A percentile compares a stretch with the other conserved stretches of the same genome.
Evolutionary conservation across 805 yeast genomes (phyloP).

Genomic region (Torulaspora indica): DNA sequence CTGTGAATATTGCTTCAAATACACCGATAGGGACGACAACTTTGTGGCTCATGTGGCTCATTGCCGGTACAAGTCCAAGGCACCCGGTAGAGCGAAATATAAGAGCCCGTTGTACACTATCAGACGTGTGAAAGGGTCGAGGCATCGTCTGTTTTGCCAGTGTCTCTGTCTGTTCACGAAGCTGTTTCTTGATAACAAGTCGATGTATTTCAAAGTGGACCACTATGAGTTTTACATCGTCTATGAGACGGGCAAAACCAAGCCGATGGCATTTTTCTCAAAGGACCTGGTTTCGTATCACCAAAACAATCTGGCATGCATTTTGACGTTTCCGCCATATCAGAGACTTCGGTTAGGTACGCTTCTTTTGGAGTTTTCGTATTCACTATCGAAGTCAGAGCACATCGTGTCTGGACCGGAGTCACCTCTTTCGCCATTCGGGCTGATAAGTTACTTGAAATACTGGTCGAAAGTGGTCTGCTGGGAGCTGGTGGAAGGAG

Average conservation of each 20-base stretch:
- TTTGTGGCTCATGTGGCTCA: constrained; percentile 47
- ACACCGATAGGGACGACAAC: constrained; percentile 46
- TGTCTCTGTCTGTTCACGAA: constrained; percentile 80
- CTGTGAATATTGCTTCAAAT: constrained; percentile 83
- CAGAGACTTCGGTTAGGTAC: constrained; percentile 77
- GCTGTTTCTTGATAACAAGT: constrained; percentile 82
- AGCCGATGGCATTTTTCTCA: constrained; percentile 89
- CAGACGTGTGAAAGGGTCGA: constrained; percentile 61
- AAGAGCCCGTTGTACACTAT: constrained; percentile 54
- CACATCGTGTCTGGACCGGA: constrained; percentile 82
- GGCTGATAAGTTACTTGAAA: constrained; percentile 61
- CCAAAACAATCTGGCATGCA: constrained; percentile 83
- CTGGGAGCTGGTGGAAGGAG: constrained; percentile 42
- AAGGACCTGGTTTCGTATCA: constrained; percentile 76
- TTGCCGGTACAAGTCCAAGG: constrained; percentile 42
- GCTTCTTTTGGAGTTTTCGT: constrained; percentile 76
- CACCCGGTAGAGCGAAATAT: constrained; percentile 70
- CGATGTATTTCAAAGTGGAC: constrained; percentile 75
- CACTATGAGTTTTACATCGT: constrained; percentile 74
- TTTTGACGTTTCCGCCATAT: constrained; percentile 86
- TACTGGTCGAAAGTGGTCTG: constrained; percentile 67
- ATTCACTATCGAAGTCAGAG: constrained; percentile 63
- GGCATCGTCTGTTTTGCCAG: constrained; percentile 68
- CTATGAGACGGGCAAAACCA: constrained; percentile 46
- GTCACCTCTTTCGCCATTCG: constrained; percentile 80